Evolutionary conservation across 2,329 filamentous ascomycete genomes (phyloP).

Genomic region (Elsinoe necatrix): DNA sequence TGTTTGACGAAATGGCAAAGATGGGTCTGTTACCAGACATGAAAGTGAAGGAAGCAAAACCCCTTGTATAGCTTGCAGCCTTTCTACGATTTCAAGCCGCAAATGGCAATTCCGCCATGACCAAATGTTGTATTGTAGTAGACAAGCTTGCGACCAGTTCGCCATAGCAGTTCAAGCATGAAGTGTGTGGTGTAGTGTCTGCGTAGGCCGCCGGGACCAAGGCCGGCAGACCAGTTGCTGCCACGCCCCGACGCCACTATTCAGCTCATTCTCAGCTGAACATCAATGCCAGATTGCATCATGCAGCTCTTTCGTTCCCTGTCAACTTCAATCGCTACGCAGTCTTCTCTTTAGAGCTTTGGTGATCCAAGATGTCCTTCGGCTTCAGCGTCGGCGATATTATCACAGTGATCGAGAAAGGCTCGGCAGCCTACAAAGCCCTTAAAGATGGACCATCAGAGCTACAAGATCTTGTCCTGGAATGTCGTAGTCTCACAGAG

Average conservation of each 20-base stretch:
- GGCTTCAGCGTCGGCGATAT: conserved; percentile 1
- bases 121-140: no score
- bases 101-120: no score
- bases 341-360: no score
- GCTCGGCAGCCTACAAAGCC: neutral
- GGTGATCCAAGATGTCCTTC: neutral
- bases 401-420: neutral
- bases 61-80: neutral
- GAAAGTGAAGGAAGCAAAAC: conserved; percentile 20
- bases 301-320: no score
- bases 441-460: neutral
- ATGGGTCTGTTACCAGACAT: conserved; percentile 38
- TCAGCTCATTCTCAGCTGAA: neutral
- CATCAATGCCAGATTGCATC: no score
- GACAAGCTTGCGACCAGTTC: no score
- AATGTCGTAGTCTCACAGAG: neutral
- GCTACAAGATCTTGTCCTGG: neutral
- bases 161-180: no score
- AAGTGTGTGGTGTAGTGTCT: no score
- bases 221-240: neutral
- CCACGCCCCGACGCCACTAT: neutral
- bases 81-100: no score
- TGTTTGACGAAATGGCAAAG: conserved; percentile 35
- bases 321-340: no score
- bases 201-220: no score